These are phyloP conservation scores for Crinitomyces ghanaensis DNA, from an alignment of 805 yeast genomes.

Conservation along the genomic window DNA sequence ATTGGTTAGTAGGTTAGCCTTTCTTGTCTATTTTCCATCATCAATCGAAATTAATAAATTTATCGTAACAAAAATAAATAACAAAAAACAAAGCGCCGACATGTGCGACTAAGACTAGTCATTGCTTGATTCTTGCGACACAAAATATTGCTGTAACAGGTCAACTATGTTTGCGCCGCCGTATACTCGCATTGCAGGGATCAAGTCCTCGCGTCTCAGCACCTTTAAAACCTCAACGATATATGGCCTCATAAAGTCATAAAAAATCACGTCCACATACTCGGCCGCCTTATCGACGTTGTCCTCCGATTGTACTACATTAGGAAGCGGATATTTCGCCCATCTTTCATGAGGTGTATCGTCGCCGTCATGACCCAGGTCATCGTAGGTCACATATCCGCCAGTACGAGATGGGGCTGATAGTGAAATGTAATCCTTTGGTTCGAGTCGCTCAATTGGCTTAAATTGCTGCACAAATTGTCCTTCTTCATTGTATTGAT, in stretches of 20 bases:
- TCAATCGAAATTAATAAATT: too few species aligned
- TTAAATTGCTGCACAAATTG: too few species aligned
- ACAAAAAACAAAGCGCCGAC: too few species aligned
- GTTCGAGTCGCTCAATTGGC: too few species aligned
- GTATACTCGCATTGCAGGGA: conserved; percentile 9
- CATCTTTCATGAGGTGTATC: conserved; percentile 58
- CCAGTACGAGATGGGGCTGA: conserved; percentile 1
- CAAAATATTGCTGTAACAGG: conserved; percentile 22
- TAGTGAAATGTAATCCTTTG: background rate
- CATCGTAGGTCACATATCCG: conserved; percentile 80
- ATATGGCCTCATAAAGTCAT: conserved; percentile 57
- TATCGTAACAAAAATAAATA: too few species aligned
- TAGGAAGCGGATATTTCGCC: conserved; percentile 54
- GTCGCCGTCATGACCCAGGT: conserved; percentile 78
- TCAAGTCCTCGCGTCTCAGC: conserved; percentile 15
- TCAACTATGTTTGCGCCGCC: conserved; percentile 22
- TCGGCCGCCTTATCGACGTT: conserved; percentile 21
- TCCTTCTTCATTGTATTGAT: too few species aligned
- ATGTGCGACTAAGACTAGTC: background rate
- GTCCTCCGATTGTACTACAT: conserved; percentile 51
- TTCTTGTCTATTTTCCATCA: background rate
- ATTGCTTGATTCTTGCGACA: too few species aligned
- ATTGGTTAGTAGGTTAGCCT: background rate
- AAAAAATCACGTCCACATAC: conserved; percentile 60
- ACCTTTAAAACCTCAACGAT: conserved; percentile 35